Conservation (phyloP, 208 protist species). For the Blechomonas ayalai region DNA sequence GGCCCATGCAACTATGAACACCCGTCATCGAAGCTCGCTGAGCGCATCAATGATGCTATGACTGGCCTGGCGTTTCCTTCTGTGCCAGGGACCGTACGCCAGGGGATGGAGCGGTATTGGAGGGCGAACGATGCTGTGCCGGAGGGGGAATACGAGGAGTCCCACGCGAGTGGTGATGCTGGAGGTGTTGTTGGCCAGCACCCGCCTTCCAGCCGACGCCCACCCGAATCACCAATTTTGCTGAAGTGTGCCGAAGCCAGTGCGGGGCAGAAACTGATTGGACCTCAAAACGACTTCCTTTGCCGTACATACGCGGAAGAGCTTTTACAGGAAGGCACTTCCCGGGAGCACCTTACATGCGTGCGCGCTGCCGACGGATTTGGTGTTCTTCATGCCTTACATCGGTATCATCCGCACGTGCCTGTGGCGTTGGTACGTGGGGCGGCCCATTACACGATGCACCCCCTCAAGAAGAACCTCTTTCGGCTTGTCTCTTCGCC, state of each 20-base stretch:
- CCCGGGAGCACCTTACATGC: slow-evolving; percentile 26
- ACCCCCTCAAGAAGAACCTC: slow-evolving; percentile 19
- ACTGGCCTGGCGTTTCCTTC: slow-evolving; percentile 22
- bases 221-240: slow-evolving; percentile 24
- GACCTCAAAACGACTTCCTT: slow-evolving; percentile 25
- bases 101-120: slow-evolving; percentile 32
- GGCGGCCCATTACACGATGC: slow-evolving; percentile 46
- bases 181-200: background rate
- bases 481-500: background rate
- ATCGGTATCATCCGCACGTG: slow-evolving; percentile 22
- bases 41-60: slow-evolving; percentile 36
- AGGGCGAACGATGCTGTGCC: slow-evolving; percentile 25
- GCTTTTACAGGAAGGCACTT: slow-evolving; percentile 13
- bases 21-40: slow-evolving; percentile 18
- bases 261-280: slow-evolving; percentile 41
- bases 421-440: slow-evolving; percentile 46
- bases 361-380: slow-evolving; percentile 49
- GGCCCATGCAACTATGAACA: slow-evolving; percentile 31
- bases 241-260: slow-evolving; percentile 41
- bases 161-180: background rate
- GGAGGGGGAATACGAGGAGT: slow-evolving; percentile 10
- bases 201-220: slow-evolving; percentile 6
- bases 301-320: slow-evolving; percentile 47
- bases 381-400: slow-evolving; percentile 43
- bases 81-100: slow-evolving; percentile 17